Evolutionary conservation across 1,139 yeast species (phyloP).

Genomic region (Nakaseomyces glabratus): DNA sequence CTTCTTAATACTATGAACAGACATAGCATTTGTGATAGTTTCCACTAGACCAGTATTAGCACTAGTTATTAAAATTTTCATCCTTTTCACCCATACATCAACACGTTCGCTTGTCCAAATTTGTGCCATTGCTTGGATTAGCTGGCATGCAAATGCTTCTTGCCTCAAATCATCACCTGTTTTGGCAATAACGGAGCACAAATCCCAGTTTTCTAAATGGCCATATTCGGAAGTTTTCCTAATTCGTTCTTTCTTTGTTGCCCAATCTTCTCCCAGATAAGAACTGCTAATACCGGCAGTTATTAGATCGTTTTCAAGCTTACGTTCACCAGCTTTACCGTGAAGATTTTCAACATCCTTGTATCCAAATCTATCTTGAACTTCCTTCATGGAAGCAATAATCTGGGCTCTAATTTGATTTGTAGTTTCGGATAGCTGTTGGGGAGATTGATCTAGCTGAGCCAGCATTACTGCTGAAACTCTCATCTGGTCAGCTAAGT

Average conservation of each 20-base stretch:
- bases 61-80: conserved; percentile 87
- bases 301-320: conserved; percentile 82
- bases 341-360: conserved; percentile 45
- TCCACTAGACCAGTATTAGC: conserved; percentile 88
- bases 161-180: conserved; percentile 94
- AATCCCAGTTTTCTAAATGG: conserved; percentile 83
- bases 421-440: conserved; percentile 49
- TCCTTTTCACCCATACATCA: conserved; percentile 81
- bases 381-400: conserved; percentile 77
- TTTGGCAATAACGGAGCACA: conserved; percentile 89
- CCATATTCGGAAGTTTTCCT: conserved; percentile 72
- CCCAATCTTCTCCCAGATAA: conserved; percentile 89
- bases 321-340: conserved; percentile 83
- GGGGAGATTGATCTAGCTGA: conserved; percentile 67
- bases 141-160: conserved; percentile 95
- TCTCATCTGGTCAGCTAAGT: conserved; percentile 83
- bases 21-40: conserved; percentile 87
- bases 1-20: conserved; percentile 88
- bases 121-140: conserved; percentile 74
- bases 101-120: conserved; percentile 66
- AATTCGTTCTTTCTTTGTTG: conserved; percentile 67
- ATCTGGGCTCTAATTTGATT: conserved; percentile 75
- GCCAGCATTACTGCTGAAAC: conserved; percentile 92
- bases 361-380: conserved; percentile 62
- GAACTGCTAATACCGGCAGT: conserved; percentile 54